Conservation (phyloP, 176 grass and related monocot species). For the Stipa capillata region DNA sequence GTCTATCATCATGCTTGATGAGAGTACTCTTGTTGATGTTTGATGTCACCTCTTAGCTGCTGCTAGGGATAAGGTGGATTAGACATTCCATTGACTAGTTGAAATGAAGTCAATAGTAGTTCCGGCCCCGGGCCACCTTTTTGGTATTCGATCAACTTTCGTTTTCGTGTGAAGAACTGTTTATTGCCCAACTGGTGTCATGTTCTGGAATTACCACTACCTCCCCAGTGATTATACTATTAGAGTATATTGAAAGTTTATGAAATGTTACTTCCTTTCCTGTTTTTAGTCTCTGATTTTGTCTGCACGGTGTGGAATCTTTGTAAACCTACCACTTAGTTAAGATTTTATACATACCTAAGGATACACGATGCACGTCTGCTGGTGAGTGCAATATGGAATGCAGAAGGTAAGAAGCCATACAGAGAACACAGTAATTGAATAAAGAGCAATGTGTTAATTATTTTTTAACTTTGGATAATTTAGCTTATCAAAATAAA, state of each 20-base stretch:
- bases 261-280: background rate
- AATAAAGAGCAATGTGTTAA: background rate
- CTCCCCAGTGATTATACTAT: background rate
- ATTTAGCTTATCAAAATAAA: background rate
- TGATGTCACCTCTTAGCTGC: constrained; percentile 2
- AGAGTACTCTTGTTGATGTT: background rate
- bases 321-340: background rate
- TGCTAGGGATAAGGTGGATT: constrained; percentile 15
- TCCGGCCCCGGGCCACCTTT: background rate
- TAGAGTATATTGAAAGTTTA: background rate
- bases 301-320: background rate
- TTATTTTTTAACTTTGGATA: background rate
- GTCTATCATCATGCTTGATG: background rate
- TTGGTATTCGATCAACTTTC: background rate
- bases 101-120: constrained; percentile 25
- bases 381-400: background rate
- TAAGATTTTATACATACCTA: constrained; percentile 1
- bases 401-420: background rate
- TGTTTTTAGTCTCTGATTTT: background rate
- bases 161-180: background rate
- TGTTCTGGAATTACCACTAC: background rate
- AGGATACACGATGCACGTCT: background rate
- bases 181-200: constrained; percentile 1
- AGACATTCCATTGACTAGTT: background rate
- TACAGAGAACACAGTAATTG: background rate